A percentile compares a stretch with the other conserved stretches of the same genome.
These are phyloP conservation scores for Murraya paniculata DNA, from an alignment of 345 rosid genomes.

Conservation along the genomic window DNA sequence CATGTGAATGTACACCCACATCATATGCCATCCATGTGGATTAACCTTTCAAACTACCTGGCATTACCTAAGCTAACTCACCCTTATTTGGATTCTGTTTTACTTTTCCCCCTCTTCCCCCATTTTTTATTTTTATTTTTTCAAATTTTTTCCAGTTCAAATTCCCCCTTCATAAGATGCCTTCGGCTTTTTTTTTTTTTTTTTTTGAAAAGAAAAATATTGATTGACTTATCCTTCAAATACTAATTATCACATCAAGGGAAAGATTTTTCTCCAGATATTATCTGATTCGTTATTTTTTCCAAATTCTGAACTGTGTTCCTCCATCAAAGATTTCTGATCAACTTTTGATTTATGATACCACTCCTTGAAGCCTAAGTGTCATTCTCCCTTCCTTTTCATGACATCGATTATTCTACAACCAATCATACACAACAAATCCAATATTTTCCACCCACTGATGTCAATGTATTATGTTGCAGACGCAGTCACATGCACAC, in stretches of 20 bases:
- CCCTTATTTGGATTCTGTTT: not conserved
- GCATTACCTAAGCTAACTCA: conserved; percentile 18
- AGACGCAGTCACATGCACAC: not conserved
- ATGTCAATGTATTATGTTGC: not conserved
- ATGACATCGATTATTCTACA: not conserved
- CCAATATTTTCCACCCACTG: not conserved
- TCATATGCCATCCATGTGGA: conserved; percentile 32
- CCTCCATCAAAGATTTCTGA: too few species aligned
- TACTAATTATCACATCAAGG: too few species aligned
- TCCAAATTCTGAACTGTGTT: too few species aligned
- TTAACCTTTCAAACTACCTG: conserved; percentile 22
- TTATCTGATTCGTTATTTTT: too few species aligned
- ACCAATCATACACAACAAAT: not conserved
- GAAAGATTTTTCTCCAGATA: too few species aligned
- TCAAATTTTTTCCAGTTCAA: not conserved
- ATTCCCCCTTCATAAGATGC: not conserved
- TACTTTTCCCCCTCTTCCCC: not conserved
- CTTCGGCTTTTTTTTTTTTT: too few species aligned
- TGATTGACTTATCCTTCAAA: too few species aligned
- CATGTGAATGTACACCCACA: conserved; percentile 21
- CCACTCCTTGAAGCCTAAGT: too few species aligned
- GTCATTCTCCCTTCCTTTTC: not conserved
- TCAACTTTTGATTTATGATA: too few species aligned
- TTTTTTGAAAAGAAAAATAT: too few species aligned
- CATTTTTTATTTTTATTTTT: not conserved